Percentiles rank a stretch among this genome's conserved stretches.
phyloP scores from a whole-genome alignment of 805 yeast genomes.

The Metschnikowia baotianmanensis region DNA sequence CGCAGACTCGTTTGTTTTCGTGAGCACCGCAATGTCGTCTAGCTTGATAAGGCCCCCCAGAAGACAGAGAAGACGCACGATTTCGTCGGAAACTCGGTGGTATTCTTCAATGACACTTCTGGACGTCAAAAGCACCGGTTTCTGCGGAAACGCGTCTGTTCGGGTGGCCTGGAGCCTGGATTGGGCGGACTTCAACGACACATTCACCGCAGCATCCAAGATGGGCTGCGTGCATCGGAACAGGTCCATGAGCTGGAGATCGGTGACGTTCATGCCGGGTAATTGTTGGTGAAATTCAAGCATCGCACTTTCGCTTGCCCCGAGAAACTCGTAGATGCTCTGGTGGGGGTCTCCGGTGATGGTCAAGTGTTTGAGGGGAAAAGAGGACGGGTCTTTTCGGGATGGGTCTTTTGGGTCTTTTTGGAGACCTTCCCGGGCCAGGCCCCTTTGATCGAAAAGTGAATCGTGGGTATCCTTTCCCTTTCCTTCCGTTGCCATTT shows the following conservation, averaged over 20 bases:
- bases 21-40: constrained; percentile 18
- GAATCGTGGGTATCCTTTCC: no score
- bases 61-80: constrained; percentile 17
- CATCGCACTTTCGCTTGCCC: constrained; percentile 43
- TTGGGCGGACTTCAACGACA: constrained; percentile 9
- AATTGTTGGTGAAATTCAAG: constrained; percentile 22
- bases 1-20: constrained; percentile 17
- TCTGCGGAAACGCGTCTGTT: constrained; percentile 1
- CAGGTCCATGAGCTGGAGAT: constrained; percentile 46
- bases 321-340: constrained; percentile 65
- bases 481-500: no score
- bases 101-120: constrained; percentile 7
- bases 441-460: no score
- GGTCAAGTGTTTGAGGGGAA: constrained; percentile 49
- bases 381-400: no score
- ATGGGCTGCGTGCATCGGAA: constrained; percentile 65
- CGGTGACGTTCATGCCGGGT: constrained; percentile 20
- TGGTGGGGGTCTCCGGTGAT: constrained; percentile 74
- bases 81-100: constrained; percentile 15
- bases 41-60: constrained; percentile 19
- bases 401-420: no score
- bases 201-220: constrained; percentile 39
- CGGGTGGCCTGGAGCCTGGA: constrained; percentile 6
- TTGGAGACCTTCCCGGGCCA: no score
- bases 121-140: constrained; percentile 12